Evolutionary conservation across 2,329 filamentous ascomycete genomes (phyloP).

Genomic region (Paraconiothyrium sp.): DNA sequence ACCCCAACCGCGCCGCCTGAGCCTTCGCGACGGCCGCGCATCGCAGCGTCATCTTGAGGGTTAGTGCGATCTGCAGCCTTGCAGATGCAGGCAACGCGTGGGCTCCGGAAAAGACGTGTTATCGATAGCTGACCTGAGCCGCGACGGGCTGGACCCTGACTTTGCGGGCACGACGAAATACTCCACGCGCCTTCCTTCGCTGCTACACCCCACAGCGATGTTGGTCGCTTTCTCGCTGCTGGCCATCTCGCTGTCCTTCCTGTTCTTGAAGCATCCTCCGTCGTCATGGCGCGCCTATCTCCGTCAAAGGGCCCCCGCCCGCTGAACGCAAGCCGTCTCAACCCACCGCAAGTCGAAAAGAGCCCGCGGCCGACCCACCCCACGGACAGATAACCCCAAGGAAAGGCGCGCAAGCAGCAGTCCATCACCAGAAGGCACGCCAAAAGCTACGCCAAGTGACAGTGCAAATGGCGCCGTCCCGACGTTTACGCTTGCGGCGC

Average conservation of each 20-base stretch:
- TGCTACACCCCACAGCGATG: constrained; percentile 41
- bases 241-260: constrained; percentile 47
- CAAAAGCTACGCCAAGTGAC: constrained; percentile 37
- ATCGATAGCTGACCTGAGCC: constrained; percentile 10
- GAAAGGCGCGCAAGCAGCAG: background rate
- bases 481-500: constrained; percentile 49
- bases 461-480: constrained; percentile 34
- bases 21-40: background rate
- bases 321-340: constrained; percentile 27
- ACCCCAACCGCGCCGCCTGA: background rate
- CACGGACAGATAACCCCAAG: constrained; percentile 13
- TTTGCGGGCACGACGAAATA: background rate
- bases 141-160: constrained; percentile 4
- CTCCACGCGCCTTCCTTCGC: background rate
- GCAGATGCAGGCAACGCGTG: background rate
- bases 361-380: constrained; percentile 28
- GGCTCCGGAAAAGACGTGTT: background rate
- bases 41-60: constrained; percentile 13
- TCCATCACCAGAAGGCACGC: constrained; percentile 44
- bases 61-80: constrained; percentile 12
- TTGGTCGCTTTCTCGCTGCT: constrained; percentile 50
- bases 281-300: constrained; percentile 45
- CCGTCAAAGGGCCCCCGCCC: constrained; percentile 18
- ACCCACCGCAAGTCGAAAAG: constrained; percentile 19
- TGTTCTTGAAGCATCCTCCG: constrained; percentile 48